Conservation (phyloP, 2,329 filamentous ascomycete species). For the Paramyrothecium roridum region DNA sequence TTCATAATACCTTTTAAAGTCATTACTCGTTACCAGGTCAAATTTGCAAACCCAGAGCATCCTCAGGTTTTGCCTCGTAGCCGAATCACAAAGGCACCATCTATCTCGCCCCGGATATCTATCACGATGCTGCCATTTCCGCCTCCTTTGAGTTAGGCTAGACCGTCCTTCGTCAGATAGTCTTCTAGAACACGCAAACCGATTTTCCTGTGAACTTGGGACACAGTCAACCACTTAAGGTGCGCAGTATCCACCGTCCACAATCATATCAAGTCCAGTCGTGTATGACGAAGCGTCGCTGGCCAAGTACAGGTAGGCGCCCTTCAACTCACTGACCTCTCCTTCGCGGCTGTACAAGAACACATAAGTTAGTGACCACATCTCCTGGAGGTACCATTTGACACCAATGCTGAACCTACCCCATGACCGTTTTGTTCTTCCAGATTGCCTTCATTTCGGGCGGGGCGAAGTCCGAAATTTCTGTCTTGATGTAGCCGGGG, state of each 20-base stretch:
- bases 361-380: constrained; percentile 8
- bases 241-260: constrained; percentile 71
- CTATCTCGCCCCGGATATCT: neutral
- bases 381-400: neutral
- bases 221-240: constrained; percentile 29
- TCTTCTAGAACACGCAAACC: too few relatives aligned
- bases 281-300: constrained; percentile 82
- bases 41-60: too few relatives aligned
- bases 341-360: constrained; percentile 57
- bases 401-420: constrained; percentile 33
- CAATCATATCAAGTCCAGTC: constrained; percentile 69
- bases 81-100: too few relatives aligned
- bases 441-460: constrained; percentile 68
- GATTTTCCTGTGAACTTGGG: too few relatives aligned
- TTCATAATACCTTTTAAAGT: too few relatives aligned
- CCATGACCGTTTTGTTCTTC: constrained; percentile 79
- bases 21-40: too few relatives aligned
- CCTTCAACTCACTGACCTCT: constrained; percentile 72
- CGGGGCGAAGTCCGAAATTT: constrained; percentile 64
- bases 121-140: neutral
- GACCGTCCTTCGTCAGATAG: too few relatives aligned
- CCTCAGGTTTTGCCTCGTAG: too few relatives aligned
- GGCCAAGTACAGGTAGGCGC: constrained; percentile 76
- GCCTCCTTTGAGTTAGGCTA: constrained; percentile 1
- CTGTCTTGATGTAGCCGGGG: constrained; percentile 73